Evolutionary conservation across 2,329 filamentous ascomycete species (phyloP).

Genomic region (Trichoderma sp.): DNA sequence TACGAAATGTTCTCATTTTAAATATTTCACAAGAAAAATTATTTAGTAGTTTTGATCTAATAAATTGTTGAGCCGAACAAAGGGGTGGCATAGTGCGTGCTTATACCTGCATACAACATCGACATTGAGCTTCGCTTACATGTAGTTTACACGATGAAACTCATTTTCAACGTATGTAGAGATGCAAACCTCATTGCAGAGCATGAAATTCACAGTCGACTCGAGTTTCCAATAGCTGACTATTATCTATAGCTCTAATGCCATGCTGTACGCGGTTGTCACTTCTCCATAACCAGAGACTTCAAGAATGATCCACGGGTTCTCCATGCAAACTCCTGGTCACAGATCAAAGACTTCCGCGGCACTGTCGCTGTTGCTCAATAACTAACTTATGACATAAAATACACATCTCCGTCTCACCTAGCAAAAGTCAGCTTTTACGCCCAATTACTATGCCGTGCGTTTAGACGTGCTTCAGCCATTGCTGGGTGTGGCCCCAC

Average conservation of each 20-base stretch:
- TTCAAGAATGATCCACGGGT: neutral
- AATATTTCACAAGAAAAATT: too few species aligned
- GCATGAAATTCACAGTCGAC: too few species aligned
- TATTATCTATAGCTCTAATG: neutral
- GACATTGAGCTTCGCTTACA: too few species aligned
- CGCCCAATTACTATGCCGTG: neutral
- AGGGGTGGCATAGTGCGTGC: too few species aligned
- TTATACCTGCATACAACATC: too few species aligned
- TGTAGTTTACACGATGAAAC: too few species aligned
- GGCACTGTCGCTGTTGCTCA: neutral
- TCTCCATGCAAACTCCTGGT: neutral
- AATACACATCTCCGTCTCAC: neutral
- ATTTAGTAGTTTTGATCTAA: too few species aligned
- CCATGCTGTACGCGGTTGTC: neutral
- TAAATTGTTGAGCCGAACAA: too few species aligned
- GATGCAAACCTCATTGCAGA: too few species aligned
- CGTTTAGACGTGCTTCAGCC: neutral
- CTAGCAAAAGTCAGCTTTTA: neutral
- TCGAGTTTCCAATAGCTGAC: too few species aligned
- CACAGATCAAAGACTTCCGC: neutral
- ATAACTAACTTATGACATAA: neutral
- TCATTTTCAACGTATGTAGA: too few species aligned
- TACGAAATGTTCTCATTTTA: neutral
- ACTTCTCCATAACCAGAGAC: neutral
- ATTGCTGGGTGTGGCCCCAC: neutral